Evolutionary conservation across 345 rosid genomes (phyloP), one percentile per base, ranked within the genome.

Genomic region (Viola odorata): DNA sequence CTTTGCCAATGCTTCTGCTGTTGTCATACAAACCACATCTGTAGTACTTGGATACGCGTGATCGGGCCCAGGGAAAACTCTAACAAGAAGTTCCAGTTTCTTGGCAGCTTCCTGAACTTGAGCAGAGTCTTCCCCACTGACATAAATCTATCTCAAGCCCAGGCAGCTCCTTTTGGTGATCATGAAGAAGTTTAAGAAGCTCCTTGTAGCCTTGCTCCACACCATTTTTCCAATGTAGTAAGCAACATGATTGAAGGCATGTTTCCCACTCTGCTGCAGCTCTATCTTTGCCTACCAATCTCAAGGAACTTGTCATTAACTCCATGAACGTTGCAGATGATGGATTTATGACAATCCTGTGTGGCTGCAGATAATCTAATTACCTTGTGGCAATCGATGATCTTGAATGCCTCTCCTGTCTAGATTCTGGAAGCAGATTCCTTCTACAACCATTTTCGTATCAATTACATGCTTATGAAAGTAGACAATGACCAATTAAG

Each of bases 41-140:
- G 95, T 88, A 50, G 97, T 94, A 86, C 99, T 94, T 7, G 99
- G 97, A 70, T 94, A 88, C 70, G 92, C 91, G 53, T 94, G 99
- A 78, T 94, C 96, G 58, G 86, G 78, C 39, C 96, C 97, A n/a
- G 96, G 86, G 68, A 76, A 60, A 64, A 94, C 84, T 77, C 84
- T 75, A 55, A 89, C 78, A 4, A 70, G 68, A 37, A 88, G 58
- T 60, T 84, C 73, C 64, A 94, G 67, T 75, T 77, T 82, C 65
- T 75, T 61, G 41, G 85, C 86, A 42, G 88, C 92, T 73, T 78
- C 77, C 69, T 75, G 83, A 63, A 94, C 69, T 64, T 81, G 77
- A 66, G 81, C 84, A 5, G 88, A 90, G 72, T 90, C 97, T 78
- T 94, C 97, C 41, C 99, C 99, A 57, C 42, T 81, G 58, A 96